Base-by-base conservation (phyloP, 805 yeast species). In the Nakazawaea anatomiae region DNA sequence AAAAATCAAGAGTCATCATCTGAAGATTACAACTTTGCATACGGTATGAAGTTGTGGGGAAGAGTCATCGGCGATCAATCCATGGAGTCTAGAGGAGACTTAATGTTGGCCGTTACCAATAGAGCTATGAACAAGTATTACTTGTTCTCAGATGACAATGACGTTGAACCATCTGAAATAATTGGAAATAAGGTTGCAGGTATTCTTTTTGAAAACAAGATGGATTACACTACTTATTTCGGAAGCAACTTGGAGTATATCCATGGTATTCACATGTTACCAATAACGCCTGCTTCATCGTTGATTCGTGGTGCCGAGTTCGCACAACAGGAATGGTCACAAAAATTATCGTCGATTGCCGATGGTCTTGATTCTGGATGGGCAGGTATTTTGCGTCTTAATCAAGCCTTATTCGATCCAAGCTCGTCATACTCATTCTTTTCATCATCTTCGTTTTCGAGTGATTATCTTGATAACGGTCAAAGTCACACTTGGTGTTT, bases 401-500 rank as follows among this genome's bases (percentile, higher is more conserved):
- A 90, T 63, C 73, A 76, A 50, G 96, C 96, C 0, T 68, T 91
- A 18, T 78, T 67, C 59, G 87, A 90, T 61, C 91, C 97, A 1
- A 57, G 63, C 36, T 51, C 75, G 1, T 74, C 95, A 0, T 89
- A 82, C 61, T 56, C 68, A 2, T 89, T 79, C 67, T 89, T 88
- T 63, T 62, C 83, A 1, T 62, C 77, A 35, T 57, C 70, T 5
- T 70, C 68, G 50, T 90, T 88, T 75, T 62, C 71, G 43, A 68
- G 70, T n/a, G 59, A 64, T 4, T 76, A 75, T 56, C 77, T 91
- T 45, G 97, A 91, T 60, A 79, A 80, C 52, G 97, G 97, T 2
- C 92, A 89, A 75, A 83, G 92, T 30, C 70, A 83, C 55, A 85
- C 97, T 0, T 90, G 96, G 96, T 83, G 91, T 10, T 71, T 90